Evolutionary conservation across 768 basidiomycete genomes (phyloP).

Genomic region (Xerocomellus chrysenteron): DNA sequence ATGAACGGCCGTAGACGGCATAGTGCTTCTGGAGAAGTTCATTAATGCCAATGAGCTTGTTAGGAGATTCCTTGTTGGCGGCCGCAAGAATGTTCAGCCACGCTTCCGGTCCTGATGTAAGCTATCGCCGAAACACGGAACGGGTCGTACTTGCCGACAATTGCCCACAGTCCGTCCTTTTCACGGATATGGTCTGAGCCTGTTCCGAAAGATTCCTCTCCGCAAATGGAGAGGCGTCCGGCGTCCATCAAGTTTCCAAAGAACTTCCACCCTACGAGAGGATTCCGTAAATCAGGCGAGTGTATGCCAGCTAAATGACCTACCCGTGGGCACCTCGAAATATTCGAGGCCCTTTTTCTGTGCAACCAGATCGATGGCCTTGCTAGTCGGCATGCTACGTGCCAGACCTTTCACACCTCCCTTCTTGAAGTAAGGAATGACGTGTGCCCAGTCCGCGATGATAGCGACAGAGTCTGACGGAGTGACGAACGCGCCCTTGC

Average conservation of each 20-base stretch:
- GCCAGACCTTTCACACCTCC: constrained; percentile 94
- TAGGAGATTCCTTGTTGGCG: constrained; percentile 72
- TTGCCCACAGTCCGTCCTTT: constrained; percentile 98
- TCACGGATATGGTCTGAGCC: constrained; percentile 99
- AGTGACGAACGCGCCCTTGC: constrained; percentile 95
- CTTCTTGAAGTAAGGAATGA: constrained; percentile 87
- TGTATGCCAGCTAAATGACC: constrained; percentile 15
- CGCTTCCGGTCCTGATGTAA: constrained; percentile 45
- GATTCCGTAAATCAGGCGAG: background rate
- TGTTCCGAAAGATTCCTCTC: constrained; percentile 98
- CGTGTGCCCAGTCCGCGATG: constrained; percentile 95
- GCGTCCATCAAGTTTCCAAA: constrained; percentile 99
- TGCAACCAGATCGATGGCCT: constrained; percentile 94
- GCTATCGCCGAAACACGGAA: constrained; percentile 5
- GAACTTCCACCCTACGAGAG: constrained; percentile 90
- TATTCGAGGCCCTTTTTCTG: constrained; percentile 89
- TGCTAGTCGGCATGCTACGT: constrained; percentile 96
- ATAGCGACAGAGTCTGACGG: constrained; percentile 98
- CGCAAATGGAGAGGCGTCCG: constrained; percentile 94
- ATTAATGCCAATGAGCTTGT: constrained; percentile 83
- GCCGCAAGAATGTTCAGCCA: constrained; percentile 98
- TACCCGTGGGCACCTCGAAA: constrained; percentile 96
- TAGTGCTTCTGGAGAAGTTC: constrained; percentile 89
- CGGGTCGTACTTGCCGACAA: constrained; percentile 65
- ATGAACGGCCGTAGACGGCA: constrained; percentile 89